phyloP scores from a whole-genome alignment of 2,329 filamentous ascomycete genomes.

The Drechslera avenae region DNA sequence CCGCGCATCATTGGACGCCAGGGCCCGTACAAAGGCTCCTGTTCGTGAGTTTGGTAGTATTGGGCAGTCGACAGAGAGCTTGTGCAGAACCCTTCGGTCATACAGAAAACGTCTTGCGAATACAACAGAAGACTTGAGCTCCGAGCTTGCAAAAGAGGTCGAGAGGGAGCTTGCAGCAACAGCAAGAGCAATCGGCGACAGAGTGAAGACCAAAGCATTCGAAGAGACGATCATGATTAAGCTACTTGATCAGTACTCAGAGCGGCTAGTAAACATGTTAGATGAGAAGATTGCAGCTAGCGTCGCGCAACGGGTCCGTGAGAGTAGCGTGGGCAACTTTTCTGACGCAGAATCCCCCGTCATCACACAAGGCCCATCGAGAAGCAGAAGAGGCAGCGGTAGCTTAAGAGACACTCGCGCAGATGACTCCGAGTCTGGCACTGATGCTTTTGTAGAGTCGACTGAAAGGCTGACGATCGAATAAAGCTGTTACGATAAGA shows the following conservation, averaged over 20 bases:
- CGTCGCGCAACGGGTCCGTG: conserved; percentile 43
- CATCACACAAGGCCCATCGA: conserved; percentile 11
- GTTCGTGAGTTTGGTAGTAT: conserved; percentile 43
- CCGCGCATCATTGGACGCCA: conserved; percentile 57
- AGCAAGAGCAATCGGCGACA: conserved; percentile 51
- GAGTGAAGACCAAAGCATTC: conserved; percentile 47
- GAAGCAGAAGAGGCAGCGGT: conserved; percentile 13
- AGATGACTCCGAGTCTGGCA: conserved; percentile 12
- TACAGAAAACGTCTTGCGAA: conserved; percentile 64
- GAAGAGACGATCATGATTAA: conserved; percentile 56
- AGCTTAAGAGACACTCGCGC: neutral
- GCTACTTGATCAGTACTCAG: conserved; percentile 75
- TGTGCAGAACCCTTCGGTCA: conserved; percentile 61
- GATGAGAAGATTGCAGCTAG: conserved; percentile 68
- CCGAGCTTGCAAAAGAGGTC: conserved; percentile 58
- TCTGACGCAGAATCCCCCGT: conserved; percentile 23
- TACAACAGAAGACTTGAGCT: conserved; percentile 52
- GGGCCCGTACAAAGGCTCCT: conserved; percentile 53
- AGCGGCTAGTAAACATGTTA: conserved; percentile 71
- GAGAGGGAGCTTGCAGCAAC: conserved; percentile 62
- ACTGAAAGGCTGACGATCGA: conserved; percentile 17
- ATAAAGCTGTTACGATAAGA: conserved; percentile 1
- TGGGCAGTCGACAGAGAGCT: conserved; percentile 57
- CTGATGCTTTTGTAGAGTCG: conserved; percentile 12
- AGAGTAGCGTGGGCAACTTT: conserved; percentile 40